Conservation (phyloP, 2,329 filamentous ascomycete genomes). For the Hypomyces perniciosus region DNA sequence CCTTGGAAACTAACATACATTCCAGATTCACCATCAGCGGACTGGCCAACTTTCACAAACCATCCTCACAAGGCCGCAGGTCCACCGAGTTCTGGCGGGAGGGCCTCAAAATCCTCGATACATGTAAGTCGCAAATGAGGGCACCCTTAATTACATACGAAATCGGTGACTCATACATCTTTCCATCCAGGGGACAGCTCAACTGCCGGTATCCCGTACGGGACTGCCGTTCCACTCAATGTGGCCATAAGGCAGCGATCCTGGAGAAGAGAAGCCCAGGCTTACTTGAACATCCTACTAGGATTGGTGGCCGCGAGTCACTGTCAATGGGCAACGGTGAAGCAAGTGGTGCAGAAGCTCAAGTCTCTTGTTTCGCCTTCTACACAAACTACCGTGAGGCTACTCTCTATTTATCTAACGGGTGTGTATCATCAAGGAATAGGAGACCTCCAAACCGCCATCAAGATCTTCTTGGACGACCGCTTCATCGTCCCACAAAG, state of each 20-base stretch:
- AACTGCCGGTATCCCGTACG: slow-evolving; percentile 31
- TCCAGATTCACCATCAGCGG: slow-evolving; percentile 50
- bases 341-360: slow-evolving; percentile 49
- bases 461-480: slow-evolving; percentile 58
- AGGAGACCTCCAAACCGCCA: slow-evolving; percentile 64
- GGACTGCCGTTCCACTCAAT: slow-evolving; percentile 46
- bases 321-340: slow-evolving; percentile 63
- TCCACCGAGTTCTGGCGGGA: slow-evolving; percentile 37
- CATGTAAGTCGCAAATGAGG: slow-evolving; percentile 32
- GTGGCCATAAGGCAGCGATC: slow-evolving; percentile 52
- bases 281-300: slow-evolving; percentile 65
- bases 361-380: slow-evolving; percentile 36
- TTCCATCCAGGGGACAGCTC: slow-evolving; percentile 31
- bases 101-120: slow-evolving; percentile 40
- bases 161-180: slow-evolving; percentile 8
- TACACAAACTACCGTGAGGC: slow-evolving; percentile 34
- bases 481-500: slow-evolving; percentile 44
- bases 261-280: slow-evolving; percentile 61
- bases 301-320: slow-evolving; percentile 64
- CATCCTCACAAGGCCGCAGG: slow-evolving; percentile 27
- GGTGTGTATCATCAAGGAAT: slow-evolving; percentile 72
- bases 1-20: slow-evolving; percentile 14
- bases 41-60: slow-evolving; percentile 38
- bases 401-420: slow-evolving; percentile 63
- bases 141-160: neutral